Percentiles rank a stretch among this genome's conserved stretches.
phyloP scores from a whole-genome alignment of 2,329 filamentous ascomycete genomes.

The Claviceps sp. region DNA sequence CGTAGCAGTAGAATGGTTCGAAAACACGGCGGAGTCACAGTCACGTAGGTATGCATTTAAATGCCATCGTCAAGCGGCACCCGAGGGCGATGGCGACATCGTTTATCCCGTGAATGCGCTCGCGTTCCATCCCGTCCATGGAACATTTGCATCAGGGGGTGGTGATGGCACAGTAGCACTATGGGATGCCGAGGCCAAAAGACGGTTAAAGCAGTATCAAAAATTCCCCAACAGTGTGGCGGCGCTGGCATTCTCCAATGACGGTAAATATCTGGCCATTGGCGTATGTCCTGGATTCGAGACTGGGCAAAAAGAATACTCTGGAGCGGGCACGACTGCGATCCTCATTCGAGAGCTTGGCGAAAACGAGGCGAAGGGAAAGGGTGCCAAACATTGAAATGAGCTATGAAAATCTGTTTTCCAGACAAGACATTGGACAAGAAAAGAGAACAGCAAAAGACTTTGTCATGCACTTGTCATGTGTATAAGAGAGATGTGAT shows the following conservation, averaged over 20 bases:
- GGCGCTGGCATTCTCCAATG: conserved; percentile 60
- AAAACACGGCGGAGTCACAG: conserved; percentile 74
- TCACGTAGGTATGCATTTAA: conserved; percentile 97
- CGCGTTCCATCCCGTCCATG: conserved; percentile 69
- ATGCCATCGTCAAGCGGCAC: conserved; percentile 70
- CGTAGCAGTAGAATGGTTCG: conserved; percentile 96
- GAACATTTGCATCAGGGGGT: conserved; percentile 80
- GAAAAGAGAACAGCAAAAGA: background rate
- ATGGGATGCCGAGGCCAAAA: conserved; percentile 86
- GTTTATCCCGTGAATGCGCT: conserved; percentile 88
- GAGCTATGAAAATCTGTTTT: background rate
- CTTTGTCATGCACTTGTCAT: background rate
- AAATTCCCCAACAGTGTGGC: conserved; percentile 69
- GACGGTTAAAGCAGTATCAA: conserved; percentile 79
- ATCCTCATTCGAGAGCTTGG: conserved; percentile 73
- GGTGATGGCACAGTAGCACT: conserved; percentile 85
- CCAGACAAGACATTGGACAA: background rate
- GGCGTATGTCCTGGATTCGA: conserved; percentile 80
- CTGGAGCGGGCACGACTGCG: conserved; percentile 57
- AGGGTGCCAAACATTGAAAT: conserved; percentile 49
- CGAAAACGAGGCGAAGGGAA: conserved; percentile 79
- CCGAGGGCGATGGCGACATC: conserved; percentile 55
- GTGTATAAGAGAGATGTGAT: background rate
- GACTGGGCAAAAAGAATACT: conserved; percentile 68
- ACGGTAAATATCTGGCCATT: conserved; percentile 68